A percentile compares a stretch with the other conserved stretches of the same genome.
Evolutionary conservation across 352 stramenopile genomes (phyloP).

Genomic region (Globisporangium sylvaticum): DNA sequence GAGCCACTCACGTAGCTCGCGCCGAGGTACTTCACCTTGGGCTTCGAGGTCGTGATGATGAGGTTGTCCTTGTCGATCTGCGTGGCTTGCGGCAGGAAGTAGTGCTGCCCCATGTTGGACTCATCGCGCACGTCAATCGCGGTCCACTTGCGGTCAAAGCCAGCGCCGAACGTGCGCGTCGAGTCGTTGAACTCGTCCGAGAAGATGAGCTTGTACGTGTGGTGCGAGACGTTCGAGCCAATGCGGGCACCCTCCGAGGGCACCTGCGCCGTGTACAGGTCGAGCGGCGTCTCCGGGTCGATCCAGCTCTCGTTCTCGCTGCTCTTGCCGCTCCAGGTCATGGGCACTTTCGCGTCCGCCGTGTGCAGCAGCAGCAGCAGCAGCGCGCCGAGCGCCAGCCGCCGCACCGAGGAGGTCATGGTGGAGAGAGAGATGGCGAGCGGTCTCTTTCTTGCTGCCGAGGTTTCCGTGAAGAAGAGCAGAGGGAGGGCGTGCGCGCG

Average conservation of each 20-base stretch:
- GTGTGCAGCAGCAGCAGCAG: conserved; percentile 14
- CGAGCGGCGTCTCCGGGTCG: conserved; percentile 66
- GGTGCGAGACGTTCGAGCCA: conserved; percentile 22
- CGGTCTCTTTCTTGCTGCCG: background rate
- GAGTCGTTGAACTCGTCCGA: conserved; percentile 96
- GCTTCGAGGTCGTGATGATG: conserved; percentile 89
- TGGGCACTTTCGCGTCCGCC: conserved; percentile 22
- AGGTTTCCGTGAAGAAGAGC: background rate
- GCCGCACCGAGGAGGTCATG: conserved; percentile 16
- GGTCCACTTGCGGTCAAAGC: conserved; percentile 95
- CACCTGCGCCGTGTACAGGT: conserved; percentile 42
- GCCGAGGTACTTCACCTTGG: conserved; percentile 71
- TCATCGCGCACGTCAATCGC: conserved; percentile 94
- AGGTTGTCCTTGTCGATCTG: conserved; percentile 92
- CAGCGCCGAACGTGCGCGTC: conserved; percentile 91
- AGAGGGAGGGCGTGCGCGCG: background rate
- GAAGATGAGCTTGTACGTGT: conserved; percentile 89
- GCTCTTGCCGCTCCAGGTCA: conserved; percentile 22
- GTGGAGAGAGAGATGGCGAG: background rate
- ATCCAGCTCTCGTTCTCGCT: conserved; percentile 70
- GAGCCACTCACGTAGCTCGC: conserved; percentile 89
- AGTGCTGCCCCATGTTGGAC: conserved; percentile 94
- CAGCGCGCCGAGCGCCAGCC: conserved; percentile 20
- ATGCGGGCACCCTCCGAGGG: conserved; percentile 36
- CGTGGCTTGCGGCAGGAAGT: conserved; percentile 92